phyloP scores from a whole-genome alignment of 176 grass and related monocot genomes.

The Hordeum marinum region DNA sequence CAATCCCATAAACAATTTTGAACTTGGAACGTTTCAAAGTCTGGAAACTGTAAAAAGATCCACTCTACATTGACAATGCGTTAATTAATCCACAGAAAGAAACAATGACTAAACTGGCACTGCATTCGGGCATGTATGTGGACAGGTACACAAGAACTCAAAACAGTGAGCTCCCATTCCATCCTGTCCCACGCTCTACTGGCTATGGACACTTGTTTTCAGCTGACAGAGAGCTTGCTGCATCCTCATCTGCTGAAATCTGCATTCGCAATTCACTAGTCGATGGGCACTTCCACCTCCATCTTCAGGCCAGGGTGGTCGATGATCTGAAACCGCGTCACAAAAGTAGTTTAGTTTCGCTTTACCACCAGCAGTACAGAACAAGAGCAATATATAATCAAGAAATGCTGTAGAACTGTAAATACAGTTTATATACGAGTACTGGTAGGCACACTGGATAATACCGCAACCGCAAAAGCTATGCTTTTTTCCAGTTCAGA shows the following conservation, averaged over 20 bases:
- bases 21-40: neutral
- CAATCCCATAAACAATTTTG: neutral
- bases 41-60: neutral
- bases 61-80: neutral
- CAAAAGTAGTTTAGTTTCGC: neutral
- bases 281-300: conserved; percentile 7
- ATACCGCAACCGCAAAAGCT: neutral
- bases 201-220: neutral
- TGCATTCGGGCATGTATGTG: neutral
- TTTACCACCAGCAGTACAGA: neutral
- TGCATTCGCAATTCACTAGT: neutral
- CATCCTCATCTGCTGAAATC: neutral
- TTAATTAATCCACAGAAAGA: neutral
- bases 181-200: neutral
- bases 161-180: no score
- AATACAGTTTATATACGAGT: neutral
- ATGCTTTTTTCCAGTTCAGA: neutral
- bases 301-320: conserved; percentile 7
- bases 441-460: neutral
- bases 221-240: neutral
- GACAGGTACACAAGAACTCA: neutral
- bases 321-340: neutral
- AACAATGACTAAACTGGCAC: neutral
- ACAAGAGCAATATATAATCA: neutral
- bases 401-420: neutral